Evolutionary conservation across 805 yeast genomes (phyloP), one percentile per base, ranked within the genome.

Genomic region (Lipomyces yamanashiensis): DNA sequence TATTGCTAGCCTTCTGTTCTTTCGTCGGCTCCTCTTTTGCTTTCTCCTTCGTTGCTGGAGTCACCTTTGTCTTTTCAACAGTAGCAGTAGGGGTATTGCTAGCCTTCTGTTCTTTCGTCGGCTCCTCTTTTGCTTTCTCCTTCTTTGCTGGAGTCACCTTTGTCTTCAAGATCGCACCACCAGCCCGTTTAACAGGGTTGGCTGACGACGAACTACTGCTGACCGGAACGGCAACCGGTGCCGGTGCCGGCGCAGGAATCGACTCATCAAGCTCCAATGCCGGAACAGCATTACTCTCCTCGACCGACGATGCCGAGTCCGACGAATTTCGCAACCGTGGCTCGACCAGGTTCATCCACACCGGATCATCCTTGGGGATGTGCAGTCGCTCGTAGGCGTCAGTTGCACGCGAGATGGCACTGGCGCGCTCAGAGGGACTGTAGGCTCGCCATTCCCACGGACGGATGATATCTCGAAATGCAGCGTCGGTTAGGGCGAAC

Each of bases 381-480:
- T 63, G 68, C 23, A 75, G 71, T 7, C 74, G 61, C 49, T 70
- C 74, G 53, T 67, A 76, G 7, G 77, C 77, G 52, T 62, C 70
- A 7, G 64, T 61, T 7, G 77, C 72, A 1, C 70, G 69, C n/a
- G 58, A 66, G 28, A 74, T 69, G 13, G 76, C 76, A 37, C 63
- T 60, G 9, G 67, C 58, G 59, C 79, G 69, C 66, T 78, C 72
- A 59, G 60, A 52, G 12, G 72, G 74, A 53, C 75, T 67, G 67
- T 80, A 79, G 33, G 72, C 72, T 37, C 73, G 70, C 73, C 77
- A 76, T 21, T 75, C 75, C 72, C 81, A 75, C 6, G 78, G 73
- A 19, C 75, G 73, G n/a, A 73, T 68, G 3, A 56, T 56, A 28
- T 73, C 71, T 37, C 73, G 71, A 64, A 70, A 71, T 37, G 70